Evolutionary conservation across 1,284 basidiomycete genomes (phyloP), one percentile per base, ranked within the genome.

Genomic region (Moniliophthora roreri): DNA sequence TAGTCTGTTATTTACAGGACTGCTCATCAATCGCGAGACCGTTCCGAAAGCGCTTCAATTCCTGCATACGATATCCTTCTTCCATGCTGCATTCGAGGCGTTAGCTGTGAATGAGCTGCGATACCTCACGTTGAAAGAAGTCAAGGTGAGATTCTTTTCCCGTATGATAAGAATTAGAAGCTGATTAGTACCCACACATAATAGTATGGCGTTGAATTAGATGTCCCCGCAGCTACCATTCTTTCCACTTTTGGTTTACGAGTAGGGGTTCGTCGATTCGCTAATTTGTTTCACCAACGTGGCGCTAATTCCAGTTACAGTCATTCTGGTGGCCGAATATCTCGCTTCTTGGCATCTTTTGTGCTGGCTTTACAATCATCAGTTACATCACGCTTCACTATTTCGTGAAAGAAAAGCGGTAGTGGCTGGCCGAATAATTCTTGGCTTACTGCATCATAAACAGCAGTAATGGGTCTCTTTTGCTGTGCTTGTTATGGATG

Each of bases 41-140:
- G 84, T 98, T 10, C 80, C 84, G 0, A 75, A 77, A 0, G 78
- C 76, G 36, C 75, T 96, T 46, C 84, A 82, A 54, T 97, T 93
- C 92, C 74, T 98, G 58, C 90, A 93, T 66, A 93, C 90, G 1
- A 66, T 93, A 11, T 96, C 93, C 2, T 98, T 98, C 80, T 98
- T 97, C 87, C 96, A 98, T 72, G 95, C 96, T n/a, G 96, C 91
- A 0, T 98, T 94, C 65, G 96, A 99, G 72, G 94, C 91, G 1
- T 80, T 99, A 24, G 87, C 95, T 21, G 95, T 98, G 55, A 98
- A 98, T 68, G 95, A 99, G 71, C 75, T 99, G 50, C 79, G 95
- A 45, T 97, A 95, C 69, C 75, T 98, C n/a, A 90, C 93, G 63
- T 75, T 98, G 48, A 93, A 91, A 65, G 92, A 98, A 69, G 81